Conservation (phyloP, 2,329 filamentous ascomycete genomes). For the Pseudopyricularia javanii region DNA sequence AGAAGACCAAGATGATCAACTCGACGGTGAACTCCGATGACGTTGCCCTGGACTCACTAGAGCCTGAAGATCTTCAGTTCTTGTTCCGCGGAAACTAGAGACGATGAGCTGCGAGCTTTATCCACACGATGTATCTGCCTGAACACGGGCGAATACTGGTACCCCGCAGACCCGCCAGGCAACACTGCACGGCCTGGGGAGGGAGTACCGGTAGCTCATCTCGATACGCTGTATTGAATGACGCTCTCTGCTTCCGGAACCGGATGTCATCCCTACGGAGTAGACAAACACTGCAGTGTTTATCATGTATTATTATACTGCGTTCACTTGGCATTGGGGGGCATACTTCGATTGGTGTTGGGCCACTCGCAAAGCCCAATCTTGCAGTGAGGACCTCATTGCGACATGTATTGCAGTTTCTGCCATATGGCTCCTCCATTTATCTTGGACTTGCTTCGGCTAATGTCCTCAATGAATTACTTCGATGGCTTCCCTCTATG, state of each 20-base stretch:
- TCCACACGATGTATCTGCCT: not conserved
- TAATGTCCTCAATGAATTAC: too few relatives aligned
- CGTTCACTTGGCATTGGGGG: not conserved
- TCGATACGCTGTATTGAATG: not conserved
- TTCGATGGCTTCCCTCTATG: too few relatives aligned
- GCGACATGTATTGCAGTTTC: not conserved
- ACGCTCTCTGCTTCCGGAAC: not conserved
- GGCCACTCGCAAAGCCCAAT: not conserved
- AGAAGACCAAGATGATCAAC: slow-evolving; percentile 97
- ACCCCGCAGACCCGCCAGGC: too few relatives aligned
- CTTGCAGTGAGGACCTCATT: not conserved
- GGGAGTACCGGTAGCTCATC: not conserved
- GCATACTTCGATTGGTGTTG: not conserved
- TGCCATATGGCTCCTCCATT: not conserved
- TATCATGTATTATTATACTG: not conserved
- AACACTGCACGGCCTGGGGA: too few relatives aligned
- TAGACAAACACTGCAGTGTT: not conserved
- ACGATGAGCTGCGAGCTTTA: not conserved
- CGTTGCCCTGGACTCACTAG: slow-evolving; percentile 81
- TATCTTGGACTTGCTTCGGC: too few relatives aligned
- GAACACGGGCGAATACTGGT: not conserved
- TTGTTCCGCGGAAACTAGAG: slow-evolving; percentile 62
- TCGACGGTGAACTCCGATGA: slow-evolving; percentile 93
- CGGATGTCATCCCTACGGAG: not conserved
- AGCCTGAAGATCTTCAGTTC: slow-evolving; percentile 88